phyloP scores from a whole-genome alignment of 257 asterid species.

The Capsicum pubescens region DNA sequence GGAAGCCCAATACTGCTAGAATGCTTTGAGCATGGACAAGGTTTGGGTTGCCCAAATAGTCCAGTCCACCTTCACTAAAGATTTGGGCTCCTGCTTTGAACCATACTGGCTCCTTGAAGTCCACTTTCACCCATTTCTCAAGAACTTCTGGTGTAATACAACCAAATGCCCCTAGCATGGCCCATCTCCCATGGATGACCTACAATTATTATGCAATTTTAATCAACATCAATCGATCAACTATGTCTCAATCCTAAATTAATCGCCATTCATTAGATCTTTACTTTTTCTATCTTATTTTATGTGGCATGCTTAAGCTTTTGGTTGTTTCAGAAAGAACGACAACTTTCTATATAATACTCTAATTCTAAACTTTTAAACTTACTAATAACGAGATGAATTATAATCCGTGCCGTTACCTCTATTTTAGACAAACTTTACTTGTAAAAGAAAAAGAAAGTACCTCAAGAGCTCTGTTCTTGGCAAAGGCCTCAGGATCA shows the following conservation, averaged over 20 bases:
- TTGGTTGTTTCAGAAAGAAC: background rate
- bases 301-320: background rate
- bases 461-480: slow-evolving; percentile 87
- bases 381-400: background rate
- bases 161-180: slow-evolving; percentile 79
- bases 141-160: slow-evolving; percentile 85
- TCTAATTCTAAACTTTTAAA: too few species aligned
- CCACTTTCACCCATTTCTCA: slow-evolving; percentile 55
- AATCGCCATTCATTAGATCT: background rate
- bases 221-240: background rate
- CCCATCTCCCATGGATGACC: slow-evolving; percentile 85
- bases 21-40: slow-evolving; percentile 89
- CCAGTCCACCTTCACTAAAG: slow-evolving; percentile 77
- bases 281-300: background rate
- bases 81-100: slow-evolving; percentile 86
- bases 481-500: slow-evolving; percentile 87
- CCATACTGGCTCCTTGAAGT: slow-evolving; percentile 84
- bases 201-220: slow-evolving; percentile 32
- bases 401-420: background rate
- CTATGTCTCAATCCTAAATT: background rate
- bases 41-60: slow-evolving; percentile 80
- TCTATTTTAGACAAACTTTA: too few species aligned
- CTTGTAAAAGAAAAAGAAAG: background rate
- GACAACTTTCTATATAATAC: background rate
- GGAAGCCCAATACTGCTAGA: slow-evolving; percentile 77